Conservation (phyloP, 2,329 filamentous ascomycete species). For the Aspergillus calidoustus region DNA sequence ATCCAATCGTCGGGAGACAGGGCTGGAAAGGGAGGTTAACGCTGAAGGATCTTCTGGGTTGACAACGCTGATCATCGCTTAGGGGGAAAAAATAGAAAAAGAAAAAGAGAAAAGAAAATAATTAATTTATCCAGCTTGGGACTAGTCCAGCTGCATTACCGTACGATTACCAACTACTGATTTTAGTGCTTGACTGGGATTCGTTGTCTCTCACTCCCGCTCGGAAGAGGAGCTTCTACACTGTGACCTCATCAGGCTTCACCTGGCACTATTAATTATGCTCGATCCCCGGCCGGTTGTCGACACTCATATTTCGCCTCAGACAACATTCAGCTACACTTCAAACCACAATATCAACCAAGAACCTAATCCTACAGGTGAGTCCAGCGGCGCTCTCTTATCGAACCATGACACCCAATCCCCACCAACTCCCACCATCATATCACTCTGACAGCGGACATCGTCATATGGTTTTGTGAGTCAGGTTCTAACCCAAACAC, state of each 20-base stretch:
- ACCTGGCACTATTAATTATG: background rate
- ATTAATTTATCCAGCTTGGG: background rate
- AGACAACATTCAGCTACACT: background rate
- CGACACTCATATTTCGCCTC: background rate
- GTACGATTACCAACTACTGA: background rate
- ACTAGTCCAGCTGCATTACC: background rate
- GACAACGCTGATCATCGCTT: background rate
- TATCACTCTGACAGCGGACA: slow-evolving; percentile 6
- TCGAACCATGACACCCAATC: slow-evolving; percentile 6
- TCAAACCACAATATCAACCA: background rate
- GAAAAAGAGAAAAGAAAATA: background rate
- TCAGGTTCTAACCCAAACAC: slow-evolving; percentile 4
- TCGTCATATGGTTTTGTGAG: slow-evolving; percentile 6
- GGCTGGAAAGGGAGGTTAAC: background rate
- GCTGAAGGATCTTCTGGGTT: background rate
- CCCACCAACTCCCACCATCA: background rate
- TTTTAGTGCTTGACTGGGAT: background rate
- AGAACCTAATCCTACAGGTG: background rate
- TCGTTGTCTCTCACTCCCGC: background rate
- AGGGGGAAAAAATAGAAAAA: background rate
- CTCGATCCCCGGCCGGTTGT: background rate
- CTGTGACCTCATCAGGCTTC: background rate
- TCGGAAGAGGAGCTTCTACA: background rate
- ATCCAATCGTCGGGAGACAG: background rate
- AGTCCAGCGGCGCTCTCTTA: background rate